Evolutionary conservation across 495 filamentous ascomycete species (phyloP).

Genomic region (Aspergillus taichungensis): DNA sequence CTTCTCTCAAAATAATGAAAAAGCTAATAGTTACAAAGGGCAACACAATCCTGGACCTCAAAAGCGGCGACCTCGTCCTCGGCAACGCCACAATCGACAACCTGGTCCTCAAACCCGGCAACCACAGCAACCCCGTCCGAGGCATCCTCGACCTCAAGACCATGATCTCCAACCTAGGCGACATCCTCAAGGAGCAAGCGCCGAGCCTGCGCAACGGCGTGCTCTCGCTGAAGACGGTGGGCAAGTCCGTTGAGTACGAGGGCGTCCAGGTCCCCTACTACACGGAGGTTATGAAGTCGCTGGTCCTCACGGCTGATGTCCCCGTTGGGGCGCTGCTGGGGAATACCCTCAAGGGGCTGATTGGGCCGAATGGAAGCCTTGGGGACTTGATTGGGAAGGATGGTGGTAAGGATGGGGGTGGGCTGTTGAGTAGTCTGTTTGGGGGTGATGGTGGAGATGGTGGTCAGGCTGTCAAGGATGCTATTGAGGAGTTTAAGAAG

Average conservation of each 20-base stretch:
- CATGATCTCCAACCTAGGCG: constrained; percentile 21
- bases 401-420: no score
- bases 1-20: not conserved
- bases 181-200: constrained; percentile 21
- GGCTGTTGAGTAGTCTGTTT: no score
- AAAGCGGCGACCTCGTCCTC: constrained; percentile 28
- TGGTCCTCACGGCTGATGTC: no score
- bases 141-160: constrained; percentile 24
- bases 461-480: no score
- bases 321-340: no score
- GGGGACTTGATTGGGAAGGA: no score
- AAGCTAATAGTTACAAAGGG: constrained; percentile 5
- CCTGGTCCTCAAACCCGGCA: constrained; percentile 50
- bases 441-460: no score
- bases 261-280: constrained; percentile 32
- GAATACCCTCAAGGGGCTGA: no score
- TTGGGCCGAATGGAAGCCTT: no score
- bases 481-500: no score
- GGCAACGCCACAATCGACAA: constrained; percentile 49
- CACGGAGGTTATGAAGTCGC: constrained; percentile 24
- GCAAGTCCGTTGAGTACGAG: constrained; percentile 24
- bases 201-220: constrained; percentile 21
- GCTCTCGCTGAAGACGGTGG: constrained; percentile 23
- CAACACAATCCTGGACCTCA: constrained; percentile 26
- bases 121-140: constrained; percentile 45